phyloP scores from a whole-genome alignment of 768 basidiomycete genomes.

The Amanita phalloides region DNA sequence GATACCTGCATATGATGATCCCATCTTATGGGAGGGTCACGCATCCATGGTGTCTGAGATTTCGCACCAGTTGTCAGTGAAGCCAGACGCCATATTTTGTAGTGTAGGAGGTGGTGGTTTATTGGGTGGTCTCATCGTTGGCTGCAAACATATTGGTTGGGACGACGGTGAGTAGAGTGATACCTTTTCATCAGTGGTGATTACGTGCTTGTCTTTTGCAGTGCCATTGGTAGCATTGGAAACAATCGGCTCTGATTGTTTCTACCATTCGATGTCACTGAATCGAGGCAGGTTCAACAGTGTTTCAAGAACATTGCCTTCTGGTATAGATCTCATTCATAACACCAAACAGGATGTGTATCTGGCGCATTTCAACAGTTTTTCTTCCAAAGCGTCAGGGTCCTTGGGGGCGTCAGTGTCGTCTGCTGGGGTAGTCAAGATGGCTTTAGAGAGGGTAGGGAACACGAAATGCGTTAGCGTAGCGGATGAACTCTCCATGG shows the following conservation, averaged over 20 bases:
- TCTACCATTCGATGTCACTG: slow-evolving; percentile 59
- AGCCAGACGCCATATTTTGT: slow-evolving; percentile 67
- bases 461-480: slow-evolving; percentile 48
- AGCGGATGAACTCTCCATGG: slow-evolving; percentile 63
- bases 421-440: slow-evolving; percentile 47
- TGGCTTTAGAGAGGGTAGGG: slow-evolving; percentile 52
- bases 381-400: slow-evolving; percentile 55
- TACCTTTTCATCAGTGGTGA: not conserved
- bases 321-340: slow-evolving; percentile 29
- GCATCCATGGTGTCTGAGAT: slow-evolving; percentile 66
- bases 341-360: slow-evolving; percentile 34
- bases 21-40: slow-evolving; percentile 65
- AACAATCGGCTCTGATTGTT: slow-evolving; percentile 65
- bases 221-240: slow-evolving; percentile 62
- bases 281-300: slow-evolving; percentile 31
- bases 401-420: slow-evolving; percentile 66
- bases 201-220: slow-evolving; percentile 8
- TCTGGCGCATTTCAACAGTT: slow-evolving; percentile 43
- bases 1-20: slow-evolving; percentile 64
- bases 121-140: slow-evolving; percentile 56
- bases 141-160: slow-evolving; percentile 59
- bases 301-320: slow-evolving; percentile 22
- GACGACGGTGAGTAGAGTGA: slow-evolving; percentile 40
- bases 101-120: slow-evolving; percentile 71
- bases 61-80: slow-evolving; percentile 34